Conservation (phyloP, 2,329 filamentous ascomycete genomes). For the Colletotrichum sp. region DNA sequence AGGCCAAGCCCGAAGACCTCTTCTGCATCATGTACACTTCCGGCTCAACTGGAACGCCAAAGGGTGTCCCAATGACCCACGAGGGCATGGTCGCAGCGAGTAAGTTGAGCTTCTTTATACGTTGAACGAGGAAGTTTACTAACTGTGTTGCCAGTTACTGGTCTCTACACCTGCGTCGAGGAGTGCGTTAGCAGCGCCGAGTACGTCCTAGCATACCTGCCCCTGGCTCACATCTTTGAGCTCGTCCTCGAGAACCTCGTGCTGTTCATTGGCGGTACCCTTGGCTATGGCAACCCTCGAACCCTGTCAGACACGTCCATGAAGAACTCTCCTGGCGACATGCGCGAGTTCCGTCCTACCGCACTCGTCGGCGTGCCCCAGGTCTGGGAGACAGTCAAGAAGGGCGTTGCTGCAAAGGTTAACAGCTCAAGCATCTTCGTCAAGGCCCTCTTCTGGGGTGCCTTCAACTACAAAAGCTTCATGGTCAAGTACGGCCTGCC, state of each 20-base stretch:
- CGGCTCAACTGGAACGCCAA: slow-evolving; percentile 86
- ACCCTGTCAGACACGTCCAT: slow-evolving; percentile 88
- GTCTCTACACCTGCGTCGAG: slow-evolving; percentile 79
- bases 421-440: slow-evolving; percentile 73
- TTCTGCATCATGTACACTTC: slow-evolving; percentile 91
- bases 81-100: slow-evolving; percentile 77
- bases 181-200: slow-evolving; percentile 80
- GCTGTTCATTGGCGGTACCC: slow-evolving; percentile 85
- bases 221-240: slow-evolving; percentile 94
- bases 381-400: slow-evolving; percentile 97
- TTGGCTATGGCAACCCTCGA: slow-evolving; percentile 91
- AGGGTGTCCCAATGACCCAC: slow-evolving; percentile 86
- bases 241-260: slow-evolving; percentile 94
- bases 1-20: slow-evolving; percentile 76
- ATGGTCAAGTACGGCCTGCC: slow-evolving; percentile 66
- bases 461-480: slow-evolving; percentile 63
- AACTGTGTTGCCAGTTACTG: slow-evolving; percentile 62
- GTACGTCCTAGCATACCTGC: slow-evolving; percentile 86
- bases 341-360: slow-evolving; percentile 88
- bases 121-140: neutral
- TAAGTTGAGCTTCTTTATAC: slow-evolving; percentile 42
- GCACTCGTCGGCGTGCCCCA: slow-evolving; percentile 94
- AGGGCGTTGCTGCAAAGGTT: slow-evolving; percentile 85
- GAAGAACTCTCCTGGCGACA: slow-evolving; percentile 90
- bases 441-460: slow-evolving; percentile 78